Evolutionary conservation across 192 early-diverging fungal genomes (phyloP), one percentile per base, ranked within the genome.

Genomic region (Borealophlyctis nickersoniae): DNA sequence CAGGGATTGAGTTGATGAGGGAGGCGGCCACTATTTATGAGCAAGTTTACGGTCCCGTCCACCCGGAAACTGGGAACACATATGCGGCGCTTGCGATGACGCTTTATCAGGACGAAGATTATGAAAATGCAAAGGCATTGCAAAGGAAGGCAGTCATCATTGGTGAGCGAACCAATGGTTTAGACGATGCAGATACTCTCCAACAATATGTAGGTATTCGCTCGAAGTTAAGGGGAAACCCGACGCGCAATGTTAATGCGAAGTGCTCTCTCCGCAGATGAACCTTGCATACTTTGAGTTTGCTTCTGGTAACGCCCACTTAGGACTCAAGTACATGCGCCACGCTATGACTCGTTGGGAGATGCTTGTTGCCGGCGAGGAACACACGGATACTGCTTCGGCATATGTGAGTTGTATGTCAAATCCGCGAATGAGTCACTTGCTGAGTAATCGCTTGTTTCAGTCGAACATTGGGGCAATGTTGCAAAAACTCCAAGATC

Each of bases 271-370:
- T 4, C 36, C 39, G 51, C 69, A 88, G 78, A 69, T 93, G 53
- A 93, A 94, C 63, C 77, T 98, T 65, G 93, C 88, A 34, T 78
- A 91, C 67, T 95, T 92, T 76, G 96, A 98, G 82, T 90, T 88
- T 60, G 80, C 87, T 11, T 74, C 81, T 66, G 91, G 88, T 13
- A 84, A 91, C 64, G 84, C 81, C 0, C 67, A 83, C 49, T 71
- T 84, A 39, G 91, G 87, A 19, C 82, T 98, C 58, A 82, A 81
- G 30, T 88, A 89, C 49, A 82, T 96, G 77, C 76, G 81, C 19
- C 94, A 94, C 70, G 91, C 93, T 0, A 68, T 92, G 67, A 82
- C 86, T 60, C 85, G 88, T 55, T 90, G 90, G 88, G 77, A 89
- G 61, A 69, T 95, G 60, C 80, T 95, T 36, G 87, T 82, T 67